These are phyloP conservation scores for Aspergillus bertholletiae DNA, from an alignment of 495 filamentous ascomycete genomes.

Conservation along the genomic window DNA sequence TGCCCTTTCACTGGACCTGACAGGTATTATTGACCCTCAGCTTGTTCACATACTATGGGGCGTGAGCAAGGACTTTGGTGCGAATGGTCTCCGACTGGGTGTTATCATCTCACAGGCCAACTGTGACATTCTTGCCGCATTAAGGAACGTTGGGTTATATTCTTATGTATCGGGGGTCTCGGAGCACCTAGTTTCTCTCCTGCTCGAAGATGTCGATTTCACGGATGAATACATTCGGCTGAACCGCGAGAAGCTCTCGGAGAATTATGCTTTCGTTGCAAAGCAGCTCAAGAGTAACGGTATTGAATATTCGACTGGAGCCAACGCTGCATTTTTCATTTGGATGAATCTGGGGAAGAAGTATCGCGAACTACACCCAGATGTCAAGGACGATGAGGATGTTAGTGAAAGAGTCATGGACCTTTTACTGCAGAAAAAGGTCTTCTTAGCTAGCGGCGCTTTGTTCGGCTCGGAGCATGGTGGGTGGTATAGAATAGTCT, in stretches of 20 bases:
- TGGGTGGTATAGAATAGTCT: constrained; percentile 53
- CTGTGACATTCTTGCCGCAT: constrained; percentile 32
- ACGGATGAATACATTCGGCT: constrained; percentile 40
- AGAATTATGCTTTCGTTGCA: constrained; percentile 32
- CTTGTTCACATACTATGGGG: constrained; percentile 60
- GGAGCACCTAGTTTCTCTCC: constrained; percentile 37
- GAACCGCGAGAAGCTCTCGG: constrained; percentile 33
- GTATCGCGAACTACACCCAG: constrained; percentile 27
- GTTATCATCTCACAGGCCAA: constrained; percentile 49
- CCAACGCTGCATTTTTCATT: constrained; percentile 56
- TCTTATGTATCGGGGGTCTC: constrained; percentile 41
- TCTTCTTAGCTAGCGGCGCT: constrained; percentile 42
- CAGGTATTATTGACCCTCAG: constrained; percentile 44
- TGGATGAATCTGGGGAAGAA: constrained; percentile 53
- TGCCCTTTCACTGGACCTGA: constrained; percentile 44
- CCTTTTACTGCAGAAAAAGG: constrained; percentile 34
- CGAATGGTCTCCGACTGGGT: constrained; percentile 54
- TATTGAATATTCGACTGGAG: constrained; percentile 35
- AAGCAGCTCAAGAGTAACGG: constrained; percentile 31
- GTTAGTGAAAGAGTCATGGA: constrained; percentile 25
- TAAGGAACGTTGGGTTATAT: constrained; percentile 38
- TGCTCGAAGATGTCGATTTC: constrained; percentile 48
- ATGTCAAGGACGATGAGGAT: constrained; percentile 16
- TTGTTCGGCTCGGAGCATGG: constrained; percentile 41
- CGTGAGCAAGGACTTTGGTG: constrained; percentile 58